phyloP scores from a whole-genome alignment of 192 early-diverging fungal species.

The Coemansia interrupta region DNA sequence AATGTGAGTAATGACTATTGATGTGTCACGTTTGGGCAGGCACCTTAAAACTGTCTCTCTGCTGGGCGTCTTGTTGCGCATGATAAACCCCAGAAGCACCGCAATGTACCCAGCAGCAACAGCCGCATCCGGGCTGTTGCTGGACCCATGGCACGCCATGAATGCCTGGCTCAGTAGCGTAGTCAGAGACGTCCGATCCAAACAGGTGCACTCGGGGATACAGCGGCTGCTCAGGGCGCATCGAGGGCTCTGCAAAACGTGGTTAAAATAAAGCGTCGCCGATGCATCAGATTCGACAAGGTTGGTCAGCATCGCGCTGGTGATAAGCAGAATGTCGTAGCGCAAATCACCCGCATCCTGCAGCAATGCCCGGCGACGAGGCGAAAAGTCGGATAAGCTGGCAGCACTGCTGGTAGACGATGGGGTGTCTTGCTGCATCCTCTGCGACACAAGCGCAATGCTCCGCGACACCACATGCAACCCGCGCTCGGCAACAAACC shows the following conservation, averaged over 20 bases:
- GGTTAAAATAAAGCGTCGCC: conserved; percentile 24
- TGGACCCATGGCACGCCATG: conserved; percentile 19
- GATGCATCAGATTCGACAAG: conserved; percentile 45
- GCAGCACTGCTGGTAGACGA: background rate
- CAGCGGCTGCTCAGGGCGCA: conserved; percentile 23
- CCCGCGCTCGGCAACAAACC: conserved; percentile 31
- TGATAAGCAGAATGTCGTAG: conserved; percentile 43
- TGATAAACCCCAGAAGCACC: conserved; percentile 39
- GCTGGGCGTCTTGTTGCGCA: conserved; percentile 17
- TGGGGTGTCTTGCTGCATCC: background rate
- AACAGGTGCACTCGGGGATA: conserved; percentile 34
- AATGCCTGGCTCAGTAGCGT: conserved; percentile 32
- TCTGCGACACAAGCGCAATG: conserved; percentile 32
- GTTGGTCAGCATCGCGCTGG: conserved; percentile 42
- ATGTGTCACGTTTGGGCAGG: conserved; percentile 20
- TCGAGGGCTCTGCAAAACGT: conserved; percentile 31
- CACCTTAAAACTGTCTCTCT: conserved; percentile 15
- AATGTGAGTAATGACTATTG: conserved; percentile 25
- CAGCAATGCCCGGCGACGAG: conserved; percentile 13
- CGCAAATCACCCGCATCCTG: conserved; percentile 27
- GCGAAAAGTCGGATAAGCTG: conserved; percentile 9
- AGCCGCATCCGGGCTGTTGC: conserved; percentile 20
- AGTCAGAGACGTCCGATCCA: conserved; percentile 17
- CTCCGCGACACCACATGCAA: conserved; percentile 38
- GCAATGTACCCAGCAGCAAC: conserved; percentile 45